These are phyloP conservation scores for Ophiocordyceps camponoti-rufipedis DNA, from an alignment of 2,329 filamentous ascomycete genomes.

Conservation along the genomic window DNA sequence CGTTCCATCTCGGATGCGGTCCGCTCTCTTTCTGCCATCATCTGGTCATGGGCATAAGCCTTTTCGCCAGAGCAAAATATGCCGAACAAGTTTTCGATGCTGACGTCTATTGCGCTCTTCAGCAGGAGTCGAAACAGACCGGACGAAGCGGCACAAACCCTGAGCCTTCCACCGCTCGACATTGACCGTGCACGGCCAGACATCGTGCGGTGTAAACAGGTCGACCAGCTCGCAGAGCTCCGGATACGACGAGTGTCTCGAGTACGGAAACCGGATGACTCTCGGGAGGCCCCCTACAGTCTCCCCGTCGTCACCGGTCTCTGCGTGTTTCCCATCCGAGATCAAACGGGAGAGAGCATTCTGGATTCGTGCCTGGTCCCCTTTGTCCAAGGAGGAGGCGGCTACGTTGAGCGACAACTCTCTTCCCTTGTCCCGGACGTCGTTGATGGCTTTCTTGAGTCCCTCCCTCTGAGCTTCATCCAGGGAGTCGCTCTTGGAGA, in stretches of 20 bases:
- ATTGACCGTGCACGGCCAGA: slow-evolving; percentile 69
- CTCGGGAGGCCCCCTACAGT: slow-evolving; percentile 15
- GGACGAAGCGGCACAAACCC: slow-evolving; percentile 6
- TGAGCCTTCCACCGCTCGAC: slow-evolving; percentile 40
- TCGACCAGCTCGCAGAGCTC: slow-evolving; percentile 58
- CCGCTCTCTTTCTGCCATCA: slow-evolving; percentile 26
- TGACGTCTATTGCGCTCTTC: slow-evolving; percentile 20
- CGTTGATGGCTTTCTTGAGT: slow-evolving; percentile 4
- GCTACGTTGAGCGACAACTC: slow-evolving; percentile 10
- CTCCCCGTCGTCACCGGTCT: neutral
- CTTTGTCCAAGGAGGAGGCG: slow-evolving; percentile 4
- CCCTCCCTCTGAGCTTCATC: slow-evolving; percentile 1
- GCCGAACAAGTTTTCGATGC: slow-evolving; percentile 57
- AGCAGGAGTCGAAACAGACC: neutral
- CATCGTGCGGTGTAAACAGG: slow-evolving; percentile 52
- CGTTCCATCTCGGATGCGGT: neutral
- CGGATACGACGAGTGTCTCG: slow-evolving; percentile 70
- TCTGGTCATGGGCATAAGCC: slow-evolving; percentile 44
- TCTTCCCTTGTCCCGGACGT: slow-evolving; percentile 7
- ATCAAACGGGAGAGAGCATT: neutral
- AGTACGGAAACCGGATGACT: slow-evolving; percentile 56
- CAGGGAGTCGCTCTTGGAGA: slow-evolving; percentile 3
- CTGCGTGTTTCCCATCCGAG: too few species aligned
- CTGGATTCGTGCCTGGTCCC: slow-evolving; percentile 3
- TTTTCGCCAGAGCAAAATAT: slow-evolving; percentile 38